Evolutionary conservation across 2,329 filamentous ascomycete genomes (phyloP), one percentile per base, ranked within the genome.

Genomic region (Mollisiaceae sp.): DNA sequence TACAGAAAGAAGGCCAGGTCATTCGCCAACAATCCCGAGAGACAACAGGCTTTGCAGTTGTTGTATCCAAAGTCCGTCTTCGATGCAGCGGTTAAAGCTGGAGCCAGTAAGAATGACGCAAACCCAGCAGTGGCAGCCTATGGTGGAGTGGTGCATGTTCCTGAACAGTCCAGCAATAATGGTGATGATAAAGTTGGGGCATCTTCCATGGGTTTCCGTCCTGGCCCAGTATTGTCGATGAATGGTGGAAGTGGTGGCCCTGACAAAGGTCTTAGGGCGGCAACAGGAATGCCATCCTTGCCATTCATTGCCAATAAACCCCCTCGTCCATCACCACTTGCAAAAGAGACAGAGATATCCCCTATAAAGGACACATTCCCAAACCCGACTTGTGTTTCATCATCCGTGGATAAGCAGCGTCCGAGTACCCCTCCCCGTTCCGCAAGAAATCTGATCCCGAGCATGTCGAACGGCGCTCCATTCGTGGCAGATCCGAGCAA

Each of bases 1-100:
- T 64, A 59, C 36, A 60, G 59, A 8, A 14, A 38, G 12, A 38
- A 62, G n/a, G 59, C 56, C 6, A 38, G 27, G 36, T 15, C 60
- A 9, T 45, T 45, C 43, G 8, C 2, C 9, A 45, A 20, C 9
- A 8, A 45, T 8, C 43, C 43, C 14, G 43, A 8, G n/a, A 45
- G 43, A 45, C 43, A 3, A 8, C 8, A 18, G 4, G 43, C 14
- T 18, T 45, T 45, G 14, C 14, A 45, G 15, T 18, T n/a, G 2
- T 8, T 45, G 4, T 20, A 45, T 20, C 43, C 43, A 8, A 45
- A 45, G 43, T n/a, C 43, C n/a, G 43, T 18, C 14, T 45, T 45
- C 43, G 15, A 45, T 12, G n/a, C 15, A n/a, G 43, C 43, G 2
- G 3, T 45, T 3, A 20, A 20, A 20, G 43, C 43, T 41, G 38